Percentiles rank a stretch among this genome's conserved stretches.
Evolutionary conservation across 371 early-diverging fungal species (phyloP).

Genomic region (Gilbertella persicaria): DNA sequence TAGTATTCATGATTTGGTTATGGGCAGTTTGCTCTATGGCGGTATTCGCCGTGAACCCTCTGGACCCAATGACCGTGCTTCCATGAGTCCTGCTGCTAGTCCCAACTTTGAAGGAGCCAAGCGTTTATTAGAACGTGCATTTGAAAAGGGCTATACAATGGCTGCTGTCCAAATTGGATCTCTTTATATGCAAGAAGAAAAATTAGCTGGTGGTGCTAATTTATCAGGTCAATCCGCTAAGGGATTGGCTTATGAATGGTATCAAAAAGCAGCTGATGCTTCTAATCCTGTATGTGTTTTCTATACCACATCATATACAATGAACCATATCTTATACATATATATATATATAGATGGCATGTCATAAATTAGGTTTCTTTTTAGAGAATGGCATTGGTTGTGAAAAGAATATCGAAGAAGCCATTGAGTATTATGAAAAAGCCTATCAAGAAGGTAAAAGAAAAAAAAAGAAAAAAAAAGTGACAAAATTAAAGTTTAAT

Average conservation of each 20-base stretch:
- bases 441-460: constrained; percentile 54
- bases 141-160: constrained; percentile 57
- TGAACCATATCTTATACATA: not conserved
- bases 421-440: constrained; percentile 54
- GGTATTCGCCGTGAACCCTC: constrained; percentile 55
- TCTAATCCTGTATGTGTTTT: constrained; percentile 58
- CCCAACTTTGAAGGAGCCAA: constrained; percentile 63
- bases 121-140: constrained; percentile 51
- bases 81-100: constrained; percentile 54
- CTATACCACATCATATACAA: too few relatives aligned
- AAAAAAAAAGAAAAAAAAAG: not conserved
- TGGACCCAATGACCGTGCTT: constrained; percentile 37
- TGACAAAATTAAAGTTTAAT: not conserved
- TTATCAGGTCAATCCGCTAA: constrained; percentile 57
- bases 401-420: constrained; percentile 39
- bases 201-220: constrained; percentile 54
- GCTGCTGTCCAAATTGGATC: constrained; percentile 64
- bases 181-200: constrained; percentile 57
- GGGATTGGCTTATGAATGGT: constrained; percentile 50
- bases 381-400: constrained; percentile 52
- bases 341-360: constrained; percentile 48
- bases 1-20: constrained; percentile 50
- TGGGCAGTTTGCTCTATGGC: constrained; percentile 57
- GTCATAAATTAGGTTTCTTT: constrained; percentile 59
- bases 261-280: constrained; percentile 52